Conservation (phyloP, 768 basidiomycete genomes). For the Hirschioporus abietinus region DNA sequence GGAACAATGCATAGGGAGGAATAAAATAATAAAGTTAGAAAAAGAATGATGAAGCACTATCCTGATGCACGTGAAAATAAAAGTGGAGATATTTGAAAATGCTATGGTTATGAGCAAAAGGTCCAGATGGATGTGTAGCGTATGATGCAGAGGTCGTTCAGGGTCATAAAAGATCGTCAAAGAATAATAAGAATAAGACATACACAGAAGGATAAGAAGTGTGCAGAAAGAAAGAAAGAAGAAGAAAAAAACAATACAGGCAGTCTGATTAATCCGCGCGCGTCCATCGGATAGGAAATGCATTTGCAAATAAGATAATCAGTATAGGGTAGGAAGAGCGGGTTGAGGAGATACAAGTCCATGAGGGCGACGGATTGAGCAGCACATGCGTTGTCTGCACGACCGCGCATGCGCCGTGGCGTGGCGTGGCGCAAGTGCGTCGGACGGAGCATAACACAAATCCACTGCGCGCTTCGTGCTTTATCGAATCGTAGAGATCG, state of each 20-base stretch:
- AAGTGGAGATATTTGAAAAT: not conserved
- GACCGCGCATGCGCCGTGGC: not conserved
- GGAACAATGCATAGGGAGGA: not conserved
- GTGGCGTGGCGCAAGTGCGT: not conserved
- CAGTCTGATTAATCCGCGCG: not conserved
- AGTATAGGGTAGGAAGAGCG: not conserved
- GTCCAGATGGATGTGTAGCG: not conserved
- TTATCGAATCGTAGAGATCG: not conserved
- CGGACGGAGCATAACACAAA: not conserved
- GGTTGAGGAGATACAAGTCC: not conserved
- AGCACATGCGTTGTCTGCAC: not conserved
- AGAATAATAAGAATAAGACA: not conserved
- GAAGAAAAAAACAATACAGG: not conserved
- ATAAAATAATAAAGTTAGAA: not conserved
- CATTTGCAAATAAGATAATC: not conserved
- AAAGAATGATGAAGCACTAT: not conserved
- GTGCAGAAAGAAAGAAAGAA: not conserved
- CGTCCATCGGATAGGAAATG: not conserved
- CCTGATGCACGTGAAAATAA: not conserved
- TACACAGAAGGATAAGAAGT: not conserved
- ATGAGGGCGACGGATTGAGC: not conserved
- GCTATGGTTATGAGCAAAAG: not conserved
- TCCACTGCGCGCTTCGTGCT: not conserved
- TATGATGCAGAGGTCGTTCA: not conserved
- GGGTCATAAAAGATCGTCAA: not conserved